Percentiles rank a stretch among this genome's conserved stretches.
Evolutionary conservation across 768 basidiomycete species (phyloP).

Genomic region (Boletales sp.): DNA sequence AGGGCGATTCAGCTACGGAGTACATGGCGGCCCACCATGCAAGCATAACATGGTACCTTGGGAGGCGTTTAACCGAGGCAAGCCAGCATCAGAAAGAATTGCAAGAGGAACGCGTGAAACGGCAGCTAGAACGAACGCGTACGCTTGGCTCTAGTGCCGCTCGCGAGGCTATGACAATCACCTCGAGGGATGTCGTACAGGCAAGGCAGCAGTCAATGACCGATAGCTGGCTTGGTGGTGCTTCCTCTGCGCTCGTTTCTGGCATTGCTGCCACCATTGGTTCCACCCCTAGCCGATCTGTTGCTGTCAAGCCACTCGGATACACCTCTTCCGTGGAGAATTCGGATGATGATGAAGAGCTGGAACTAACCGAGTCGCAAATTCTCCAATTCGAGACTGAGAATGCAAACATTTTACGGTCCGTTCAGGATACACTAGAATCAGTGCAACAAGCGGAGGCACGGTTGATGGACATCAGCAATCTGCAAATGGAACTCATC

Average conservation of each 20-base stretch:
- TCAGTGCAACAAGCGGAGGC: slow-evolving; percentile 92
- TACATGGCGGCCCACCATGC: slow-evolving; percentile 86
- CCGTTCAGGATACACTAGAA: slow-evolving; percentile 81
- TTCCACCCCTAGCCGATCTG: slow-evolving; percentile 35
- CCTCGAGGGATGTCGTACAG: slow-evolving; percentile 27
- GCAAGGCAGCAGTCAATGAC: slow-evolving; percentile 17
- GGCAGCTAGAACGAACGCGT: slow-evolving; percentile 79
- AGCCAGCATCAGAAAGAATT: slow-evolving; percentile 79
- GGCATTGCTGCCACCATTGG: slow-evolving; percentile 62
- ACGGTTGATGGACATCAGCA: slow-evolving; percentile 87
- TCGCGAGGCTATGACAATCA: slow-evolving; percentile 53
- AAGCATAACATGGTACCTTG: slow-evolving; percentile 90
- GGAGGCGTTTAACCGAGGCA: slow-evolving; percentile 71
- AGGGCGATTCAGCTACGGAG: slow-evolving; percentile 52
- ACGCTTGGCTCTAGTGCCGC: slow-evolving; percentile 81
- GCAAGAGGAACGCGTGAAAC: slow-evolving; percentile 90
- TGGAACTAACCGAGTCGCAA: slow-evolving; percentile 81
- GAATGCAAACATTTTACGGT: slow-evolving; percentile 80
- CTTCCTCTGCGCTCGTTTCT: slow-evolving; percentile 50
- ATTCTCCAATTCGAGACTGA: slow-evolving; percentile 92
- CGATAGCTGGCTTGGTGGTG: slow-evolving; percentile 61
- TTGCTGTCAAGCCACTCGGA: slow-evolving; percentile 23
- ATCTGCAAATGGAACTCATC: slow-evolving; percentile 89
- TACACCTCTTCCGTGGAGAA: slow-evolving; percentile 35
- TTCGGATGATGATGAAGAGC: slow-evolving; percentile 68